Conservation (phyloP, 257 asterid genomes). For the Salvia splendens region DNA sequence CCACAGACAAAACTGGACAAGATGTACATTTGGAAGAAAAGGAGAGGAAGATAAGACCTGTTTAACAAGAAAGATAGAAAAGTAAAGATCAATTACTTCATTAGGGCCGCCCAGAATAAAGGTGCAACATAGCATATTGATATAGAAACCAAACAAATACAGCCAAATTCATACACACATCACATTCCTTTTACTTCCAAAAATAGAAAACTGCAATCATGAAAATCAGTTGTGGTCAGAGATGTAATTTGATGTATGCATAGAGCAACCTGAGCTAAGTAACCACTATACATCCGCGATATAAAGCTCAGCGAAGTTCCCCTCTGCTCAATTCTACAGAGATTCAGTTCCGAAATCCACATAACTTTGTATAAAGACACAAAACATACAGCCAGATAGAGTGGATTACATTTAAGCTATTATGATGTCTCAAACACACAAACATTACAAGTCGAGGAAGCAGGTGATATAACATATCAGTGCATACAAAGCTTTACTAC, state of each 20-base stretch:
- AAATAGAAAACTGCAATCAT: constrained; percentile 3
- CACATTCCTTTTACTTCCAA: background rate
- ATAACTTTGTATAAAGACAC: background rate
- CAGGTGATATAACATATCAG: background rate
- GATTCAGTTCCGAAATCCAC: background rate
- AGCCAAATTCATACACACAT: background rate
- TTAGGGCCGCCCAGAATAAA: background rate
- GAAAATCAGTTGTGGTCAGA: background rate
- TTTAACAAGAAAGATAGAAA: background rate
- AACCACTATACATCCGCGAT: background rate
- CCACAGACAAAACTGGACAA: background rate
- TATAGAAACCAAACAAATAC: background rate
- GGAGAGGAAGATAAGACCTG: background rate
- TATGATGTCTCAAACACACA: background rate
- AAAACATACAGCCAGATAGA: background rate
- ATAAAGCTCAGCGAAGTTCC: background rate
- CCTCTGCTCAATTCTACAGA: background rate
- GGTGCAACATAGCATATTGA: background rate
- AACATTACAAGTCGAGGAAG: background rate
- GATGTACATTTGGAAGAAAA: background rate
- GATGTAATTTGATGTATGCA: background rate
- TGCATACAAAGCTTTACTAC: background rate
- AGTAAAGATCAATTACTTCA: background rate
- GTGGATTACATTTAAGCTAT: background rate
- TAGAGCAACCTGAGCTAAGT: background rate